Evolutionary conservation across 2,329 filamentous ascomycete species (phyloP), one percentile per base, ranked within the genome.

Genomic region (Furcasterigmium furcatum): DNA sequence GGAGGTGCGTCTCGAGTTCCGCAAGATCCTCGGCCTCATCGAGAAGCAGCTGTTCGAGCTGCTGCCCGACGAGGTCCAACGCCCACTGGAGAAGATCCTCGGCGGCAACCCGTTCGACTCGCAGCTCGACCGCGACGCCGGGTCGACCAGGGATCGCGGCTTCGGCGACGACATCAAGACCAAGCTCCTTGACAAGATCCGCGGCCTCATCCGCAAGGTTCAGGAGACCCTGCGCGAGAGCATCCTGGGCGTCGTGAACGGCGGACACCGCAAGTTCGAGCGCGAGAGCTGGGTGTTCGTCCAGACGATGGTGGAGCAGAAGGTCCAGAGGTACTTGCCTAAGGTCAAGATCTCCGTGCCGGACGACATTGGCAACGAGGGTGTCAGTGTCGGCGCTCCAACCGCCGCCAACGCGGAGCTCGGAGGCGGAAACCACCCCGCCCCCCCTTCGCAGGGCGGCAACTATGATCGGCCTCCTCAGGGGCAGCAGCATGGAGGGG

Each of bases 201-300:
- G 70, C 16, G 62, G 55, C 2, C 59, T 73, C 3, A 61, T 73
- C 5, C 64, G 63, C 16, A 73, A 72, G 53, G 67, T 73, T 4
- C 70, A 73, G 54, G 69, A 72, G 54, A 70, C 62, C 9, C 55
- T 73, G 14, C 68, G 70, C 2, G 65, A 71, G 58, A 65, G 66
- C 44, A 70, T 73, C 32, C 51, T 73, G 6, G 66, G 61, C 0
- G 60, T 73, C 1, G 70, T 73, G 18, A 73, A 71, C 45, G 70
- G 70, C 7, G 70, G 70, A 0, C 70, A 73, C 41, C 68, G 70
- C 56, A 72, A 69, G 58, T 71, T 73, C 44, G 70, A 73, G 61
- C 60, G 60, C 16, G 55, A 68, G 52, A 73, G 68, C 48, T 73
- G 70, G 70, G 54, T 70, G 7, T 72, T 72, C 51, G 70, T 73